Conservation (phyloP, 73 alveolate species). For the Stentor roeselii region DNA sequence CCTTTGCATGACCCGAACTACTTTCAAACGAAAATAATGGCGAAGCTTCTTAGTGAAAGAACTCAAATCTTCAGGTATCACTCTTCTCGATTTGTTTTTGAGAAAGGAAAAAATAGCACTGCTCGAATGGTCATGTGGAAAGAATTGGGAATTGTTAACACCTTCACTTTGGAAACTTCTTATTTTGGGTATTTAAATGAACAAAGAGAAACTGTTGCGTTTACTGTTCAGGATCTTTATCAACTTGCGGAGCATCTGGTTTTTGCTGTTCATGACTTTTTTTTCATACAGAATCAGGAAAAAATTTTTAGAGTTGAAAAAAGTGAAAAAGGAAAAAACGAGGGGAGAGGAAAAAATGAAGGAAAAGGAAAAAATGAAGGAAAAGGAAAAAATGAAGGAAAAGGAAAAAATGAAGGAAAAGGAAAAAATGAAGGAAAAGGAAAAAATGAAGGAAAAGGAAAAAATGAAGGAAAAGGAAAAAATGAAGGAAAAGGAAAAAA, state of each 20-base stretch:
- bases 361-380: too few relatives aligned
- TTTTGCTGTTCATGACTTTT: background rate
- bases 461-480: too few relatives aligned
- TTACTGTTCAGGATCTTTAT: background rate
- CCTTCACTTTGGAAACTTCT: constrained; percentile 78
- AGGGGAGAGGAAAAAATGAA: constrained; percentile 39
- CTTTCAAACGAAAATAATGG: constrained; percentile 71
- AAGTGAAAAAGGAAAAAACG: background rate
- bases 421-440: too few relatives aligned
- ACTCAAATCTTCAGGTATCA: constrained; percentile 68
- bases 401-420: too few relatives aligned
- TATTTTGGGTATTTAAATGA: constrained; percentile 75
- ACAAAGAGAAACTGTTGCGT: constrained; percentile 15
- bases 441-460: background rate
- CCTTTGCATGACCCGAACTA: constrained; percentile 56
- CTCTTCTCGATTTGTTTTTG: constrained; percentile 72
- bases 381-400: too few relatives aligned
- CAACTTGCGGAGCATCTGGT: background rate
- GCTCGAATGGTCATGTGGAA: constrained; percentile 89
- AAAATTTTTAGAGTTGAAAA: background rate
- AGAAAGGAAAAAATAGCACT: constrained; percentile 82
- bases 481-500: too few relatives aligned
- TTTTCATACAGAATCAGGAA: background rate
- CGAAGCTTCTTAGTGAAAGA: constrained; percentile 70
- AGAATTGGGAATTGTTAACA: constrained; percentile 74